Percentiles rank a stretch among this genome's conserved stretches.
Conservation (phyloP, 129 eudicot genomes). For the Scalesia atractyloides region DNA sequence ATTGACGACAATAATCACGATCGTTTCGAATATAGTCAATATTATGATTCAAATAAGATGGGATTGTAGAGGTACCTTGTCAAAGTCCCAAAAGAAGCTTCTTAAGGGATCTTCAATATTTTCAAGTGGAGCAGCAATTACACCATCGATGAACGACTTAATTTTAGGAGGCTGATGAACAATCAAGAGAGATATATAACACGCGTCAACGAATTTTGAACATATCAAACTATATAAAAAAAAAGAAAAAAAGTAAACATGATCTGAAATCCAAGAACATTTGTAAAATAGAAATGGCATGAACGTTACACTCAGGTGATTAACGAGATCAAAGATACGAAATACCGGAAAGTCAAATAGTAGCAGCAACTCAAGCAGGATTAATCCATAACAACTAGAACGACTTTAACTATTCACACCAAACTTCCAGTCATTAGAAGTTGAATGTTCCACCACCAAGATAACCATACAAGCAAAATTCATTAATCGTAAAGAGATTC, state of each 20-base stretch:
- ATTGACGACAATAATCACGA: constrained; percentile 24
- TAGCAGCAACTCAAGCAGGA: background rate
- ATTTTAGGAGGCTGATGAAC: constrained; percentile 86
- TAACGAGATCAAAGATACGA: too few species aligned
- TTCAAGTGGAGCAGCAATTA: constrained; percentile 74
- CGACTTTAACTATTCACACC: background rate
- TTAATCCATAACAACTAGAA: background rate
- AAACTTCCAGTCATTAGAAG: background rate
- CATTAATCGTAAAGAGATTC: background rate
- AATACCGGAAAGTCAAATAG: too few species aligned
- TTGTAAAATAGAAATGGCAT: background rate
- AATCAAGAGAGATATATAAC: constrained; percentile 15
- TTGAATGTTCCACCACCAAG: background rate
- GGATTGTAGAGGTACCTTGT: constrained; percentile 58
- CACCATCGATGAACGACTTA: constrained; percentile 68
- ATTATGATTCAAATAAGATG: constrained; percentile 1
- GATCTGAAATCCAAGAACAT: constrained; percentile 17
- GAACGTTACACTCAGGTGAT: too few species aligned
- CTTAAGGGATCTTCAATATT: constrained; percentile 71
- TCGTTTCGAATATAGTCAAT: constrained; percentile 18
- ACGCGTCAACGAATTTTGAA: constrained; percentile 13
- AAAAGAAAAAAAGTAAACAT: background rate
- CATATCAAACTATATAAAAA: background rate
- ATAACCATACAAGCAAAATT: background rate
- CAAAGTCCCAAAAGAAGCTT: constrained; percentile 91